These are phyloP conservation scores for Otatea glauca DNA, from an alignment of 176 grass and related monocot species.

Conservation along the genomic window DNA sequence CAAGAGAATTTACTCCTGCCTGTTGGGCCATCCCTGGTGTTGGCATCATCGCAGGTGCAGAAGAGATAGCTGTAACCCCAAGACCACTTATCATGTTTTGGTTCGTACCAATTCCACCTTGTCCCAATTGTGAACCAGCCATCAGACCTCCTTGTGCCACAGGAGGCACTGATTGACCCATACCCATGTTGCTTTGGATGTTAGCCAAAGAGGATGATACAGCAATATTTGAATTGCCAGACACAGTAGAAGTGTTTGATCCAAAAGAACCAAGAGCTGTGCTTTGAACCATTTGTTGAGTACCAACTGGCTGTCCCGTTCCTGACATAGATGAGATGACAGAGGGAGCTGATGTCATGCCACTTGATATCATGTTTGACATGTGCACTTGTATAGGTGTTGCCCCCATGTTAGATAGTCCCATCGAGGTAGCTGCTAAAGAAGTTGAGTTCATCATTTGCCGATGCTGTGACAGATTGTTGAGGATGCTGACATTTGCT, in stretches of 20 bases:
- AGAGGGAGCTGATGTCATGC: conserved; percentile 68
- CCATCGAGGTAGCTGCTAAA: conserved; percentile 65
- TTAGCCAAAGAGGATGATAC: conserved; percentile 62
- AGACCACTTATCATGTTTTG: conserved; percentile 70
- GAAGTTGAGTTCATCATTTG: conserved; percentile 62
- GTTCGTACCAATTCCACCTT: conserved; percentile 71
- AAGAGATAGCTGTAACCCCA: conserved; percentile 58
- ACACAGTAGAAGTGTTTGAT: conserved; percentile 58
- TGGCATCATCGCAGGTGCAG: conserved; percentile 85
- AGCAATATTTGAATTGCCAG: conserved; percentile 68
- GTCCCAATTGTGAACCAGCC: conserved; percentile 74
- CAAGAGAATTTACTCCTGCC: conserved; percentile 70
- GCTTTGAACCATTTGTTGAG: conserved; percentile 66
- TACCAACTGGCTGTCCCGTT: conserved; percentile 57
- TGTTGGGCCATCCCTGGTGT: conserved; percentile 85
- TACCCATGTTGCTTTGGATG: conserved; percentile 64
- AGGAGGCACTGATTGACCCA: conserved; percentile 65
- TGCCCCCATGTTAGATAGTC: conserved; percentile 70
- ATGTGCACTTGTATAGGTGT: conserved; percentile 91
- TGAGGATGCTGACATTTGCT: conserved; percentile 82
- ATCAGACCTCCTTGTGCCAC: conserved; percentile 66
- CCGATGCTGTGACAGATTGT: conserved; percentile 77
- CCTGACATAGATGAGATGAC: conserved; percentile 76
- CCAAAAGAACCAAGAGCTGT: conserved; percentile 67
- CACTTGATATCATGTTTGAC: conserved; percentile 90